Conservation (phyloP, 176 grass and related monocot genomes). For the Saccharum officinarum region DNA sequence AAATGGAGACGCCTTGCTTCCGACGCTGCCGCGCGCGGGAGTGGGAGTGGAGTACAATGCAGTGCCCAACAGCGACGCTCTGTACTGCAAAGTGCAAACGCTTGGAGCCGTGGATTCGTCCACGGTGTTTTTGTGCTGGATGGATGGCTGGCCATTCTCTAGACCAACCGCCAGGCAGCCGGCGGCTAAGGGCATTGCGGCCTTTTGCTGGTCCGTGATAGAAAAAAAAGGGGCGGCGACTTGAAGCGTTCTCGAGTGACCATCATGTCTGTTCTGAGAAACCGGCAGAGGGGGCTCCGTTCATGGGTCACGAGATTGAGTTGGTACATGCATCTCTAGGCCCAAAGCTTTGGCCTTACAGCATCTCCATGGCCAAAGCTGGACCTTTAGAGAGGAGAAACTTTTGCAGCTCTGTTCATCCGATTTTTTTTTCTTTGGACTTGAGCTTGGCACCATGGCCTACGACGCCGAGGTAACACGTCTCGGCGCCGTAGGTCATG, state of each 20-base stretch:
- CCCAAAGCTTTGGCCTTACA: too few species aligned
- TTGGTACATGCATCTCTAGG: neutral
- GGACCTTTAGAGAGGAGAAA: too few species aligned
- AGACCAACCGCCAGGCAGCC: neutral
- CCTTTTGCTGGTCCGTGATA: neutral
- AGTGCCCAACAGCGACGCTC: neutral
- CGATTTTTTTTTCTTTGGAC: too few species aligned
- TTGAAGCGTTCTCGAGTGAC: constrained; percentile 19
- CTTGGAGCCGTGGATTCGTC: neutral
- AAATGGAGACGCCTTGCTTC: constrained; percentile 4
- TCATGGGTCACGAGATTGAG: neutral
- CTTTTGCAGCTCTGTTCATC: too few species aligned
- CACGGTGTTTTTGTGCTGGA: neutral
- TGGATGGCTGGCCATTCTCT: neutral
- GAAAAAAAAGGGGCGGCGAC: neutral
- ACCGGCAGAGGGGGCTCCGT: neutral
- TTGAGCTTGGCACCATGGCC: too few species aligned
- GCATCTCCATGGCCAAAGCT: too few species aligned
- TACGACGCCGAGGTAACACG: too few species aligned
- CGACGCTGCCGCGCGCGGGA: neutral
- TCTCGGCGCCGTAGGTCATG: too few species aligned
- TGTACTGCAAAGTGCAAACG: constrained; percentile 17
- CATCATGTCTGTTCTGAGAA: neutral
- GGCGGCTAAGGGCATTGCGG: constrained; percentile 10
- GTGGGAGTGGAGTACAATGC: neutral